Evolutionary conservation across 108 stramenopile species (phyloP), one percentile per base, ranked within the genome.

Genomic region (Discostella pseudostelligera): DNA sequence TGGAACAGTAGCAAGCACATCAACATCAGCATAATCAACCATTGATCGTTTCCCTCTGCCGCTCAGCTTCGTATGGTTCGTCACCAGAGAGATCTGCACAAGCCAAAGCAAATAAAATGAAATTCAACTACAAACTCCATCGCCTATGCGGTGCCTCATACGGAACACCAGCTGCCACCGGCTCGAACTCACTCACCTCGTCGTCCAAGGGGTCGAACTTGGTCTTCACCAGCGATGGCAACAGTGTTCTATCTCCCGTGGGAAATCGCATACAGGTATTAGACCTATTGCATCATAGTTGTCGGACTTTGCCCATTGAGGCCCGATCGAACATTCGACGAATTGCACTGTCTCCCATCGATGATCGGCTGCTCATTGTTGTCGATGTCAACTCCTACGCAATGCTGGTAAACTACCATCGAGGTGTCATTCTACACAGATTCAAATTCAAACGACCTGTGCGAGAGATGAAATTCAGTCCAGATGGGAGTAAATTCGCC

Each of bases 61-160:
- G n/a, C n/a, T n/a, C n/a, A n/a, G n/a, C n/a, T n/a, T n/a, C n/a
- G n/a, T n/a, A n/a, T n/a, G n/a, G n/a, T n/a, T n/a, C n/a, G n/a
- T n/a, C n/a, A n/a, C n/a, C n/a, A n/a, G n/a, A n/a, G n/a, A n/a
- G n/a, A 32, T 32, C 32, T 32, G 32, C 32, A n/a, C 32, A 32
- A 5, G 32, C 32, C 32, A 3, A 32, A 4, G 5, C 3, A 32
- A 4, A 32, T 32, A 32, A 32, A 32, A 91, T 91, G 93, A 91
- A 91, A 72, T 96, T 99, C 69, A 93, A 96, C 50, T 99, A 95
- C 82, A 89, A 93, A 42, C 83, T 99, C 16, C 88, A 90, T 39
- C 82, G 97, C 35, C 80, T 99, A 24, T 95, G 95, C 69, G 98
- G 98, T 19, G 86, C 91, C 21, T 96, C 96, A 20, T 97, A 98